A percentile compares a stretch with the other conserved stretches of the same genome.
phyloP scores from a whole-genome alignment of 306 rosid genomes.

The Arachis hypogaea region DNA sequence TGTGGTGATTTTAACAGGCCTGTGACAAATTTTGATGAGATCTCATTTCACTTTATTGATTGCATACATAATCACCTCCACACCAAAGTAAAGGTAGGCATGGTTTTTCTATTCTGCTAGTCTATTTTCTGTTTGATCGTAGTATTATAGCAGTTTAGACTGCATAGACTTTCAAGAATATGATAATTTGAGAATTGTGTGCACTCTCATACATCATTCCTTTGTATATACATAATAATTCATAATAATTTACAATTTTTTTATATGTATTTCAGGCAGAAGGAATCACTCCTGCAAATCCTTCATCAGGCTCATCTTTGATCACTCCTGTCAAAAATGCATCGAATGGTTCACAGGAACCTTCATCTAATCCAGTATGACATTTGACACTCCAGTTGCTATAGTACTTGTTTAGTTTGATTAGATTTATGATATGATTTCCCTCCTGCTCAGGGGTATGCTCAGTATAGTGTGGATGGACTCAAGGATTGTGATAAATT shows the following conservation, averaged over 20 bases:
- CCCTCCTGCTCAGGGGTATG: conserved; percentile 54
- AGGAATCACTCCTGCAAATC: conserved; percentile 52
- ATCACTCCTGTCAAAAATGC: conserved; percentile 53
- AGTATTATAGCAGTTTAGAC: conserved; percentile 1
- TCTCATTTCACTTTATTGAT: conserved; percentile 85
- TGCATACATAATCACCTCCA: conserved; percentile 80
- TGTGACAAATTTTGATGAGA: conserved; percentile 76
- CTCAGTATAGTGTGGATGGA: conserved; percentile 64
- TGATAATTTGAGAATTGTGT: conserved; percentile 21
- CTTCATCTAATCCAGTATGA: conserved; percentile 62
- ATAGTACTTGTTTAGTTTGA: conserved; percentile 23
- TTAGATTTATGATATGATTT: conserved; percentile 31
- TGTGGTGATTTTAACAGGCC: conserved; percentile 62
- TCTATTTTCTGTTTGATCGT: conserved; percentile 15
- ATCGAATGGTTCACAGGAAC: conserved; percentile 54
- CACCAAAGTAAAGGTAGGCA: conserved; percentile 62
- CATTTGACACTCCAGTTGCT: conserved; percentile 9
- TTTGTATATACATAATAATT: conserved; percentile 10
- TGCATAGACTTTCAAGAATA: conserved; percentile 3
- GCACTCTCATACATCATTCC: not conserved
- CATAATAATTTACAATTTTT: not conserved
- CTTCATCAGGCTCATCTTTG: conserved; percentile 48
- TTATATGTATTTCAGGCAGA: conserved; percentile 45
- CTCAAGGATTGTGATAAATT: conserved; percentile 66
- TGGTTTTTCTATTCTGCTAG: not conserved